Evolutionary conservation across 2,329 filamentous ascomycete genomes (phyloP).

Genomic region (Sphaerulina musiva): DNA sequence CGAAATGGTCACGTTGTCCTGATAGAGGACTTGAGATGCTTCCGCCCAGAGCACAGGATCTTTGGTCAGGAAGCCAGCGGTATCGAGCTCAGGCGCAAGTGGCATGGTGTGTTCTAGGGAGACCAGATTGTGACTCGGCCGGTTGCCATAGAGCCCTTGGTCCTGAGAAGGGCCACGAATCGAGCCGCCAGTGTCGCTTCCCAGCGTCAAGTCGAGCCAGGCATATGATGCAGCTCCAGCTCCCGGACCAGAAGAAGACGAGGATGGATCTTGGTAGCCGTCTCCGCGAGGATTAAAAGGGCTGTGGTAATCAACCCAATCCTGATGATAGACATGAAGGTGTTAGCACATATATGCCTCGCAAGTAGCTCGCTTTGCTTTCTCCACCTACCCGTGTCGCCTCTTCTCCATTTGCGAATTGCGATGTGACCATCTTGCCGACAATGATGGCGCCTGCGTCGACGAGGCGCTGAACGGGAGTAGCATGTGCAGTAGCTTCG

Average conservation of each 20-base stretch:
- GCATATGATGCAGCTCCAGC: constrained; percentile 44
- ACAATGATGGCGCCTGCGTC: constrained; percentile 52
- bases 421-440: constrained; percentile 43
- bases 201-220: constrained; percentile 48
- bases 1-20: constrained; percentile 40
- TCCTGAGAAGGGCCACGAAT: constrained; percentile 45
- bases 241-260: constrained; percentile 45
- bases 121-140: constrained; percentile 45
- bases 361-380: not conserved
- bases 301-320: constrained; percentile 45
- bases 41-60: constrained; percentile 41
- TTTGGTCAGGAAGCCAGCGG: constrained; percentile 43
- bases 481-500: constrained; percentile 42
- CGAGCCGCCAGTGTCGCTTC: constrained; percentile 46
- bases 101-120: constrained; percentile 46
- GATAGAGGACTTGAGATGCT: constrained; percentile 43
- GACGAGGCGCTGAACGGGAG: constrained; percentile 50
- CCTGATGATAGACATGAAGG: constrained; percentile 20
- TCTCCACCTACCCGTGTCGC: constrained; percentile 37
- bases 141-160: constrained; percentile 47
- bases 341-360: no score
- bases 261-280: constrained; percentile 42
- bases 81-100: constrained; percentile 44
- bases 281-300: constrained; percentile 42
- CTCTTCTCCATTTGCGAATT: constrained; percentile 42